These are phyloP conservation scores for Mortierella sp. DNA, from an alignment of 371 early-diverging fungal genomes.

Conservation along the genomic window DNA sequence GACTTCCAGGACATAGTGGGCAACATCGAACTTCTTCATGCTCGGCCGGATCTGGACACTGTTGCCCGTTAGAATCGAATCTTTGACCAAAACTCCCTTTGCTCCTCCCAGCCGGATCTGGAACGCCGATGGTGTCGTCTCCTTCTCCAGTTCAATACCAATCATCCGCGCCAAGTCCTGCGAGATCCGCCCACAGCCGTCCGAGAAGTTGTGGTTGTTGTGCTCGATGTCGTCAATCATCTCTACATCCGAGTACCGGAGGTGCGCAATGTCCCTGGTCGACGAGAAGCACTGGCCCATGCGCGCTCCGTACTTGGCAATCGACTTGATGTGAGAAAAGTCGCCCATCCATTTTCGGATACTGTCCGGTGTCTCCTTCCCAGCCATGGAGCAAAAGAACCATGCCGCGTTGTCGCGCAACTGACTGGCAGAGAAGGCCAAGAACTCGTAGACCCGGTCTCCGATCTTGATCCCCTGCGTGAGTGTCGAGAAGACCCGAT, in stretches of 20 bases:
- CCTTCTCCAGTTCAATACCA: slow-evolving; percentile 63
- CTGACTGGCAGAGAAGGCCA: slow-evolving; percentile 81
- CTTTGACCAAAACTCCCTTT: slow-evolving; percentile 78
- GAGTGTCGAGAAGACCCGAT: slow-evolving; percentile 66
- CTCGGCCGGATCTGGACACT: slow-evolving; percentile 72
- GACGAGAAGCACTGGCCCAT: slow-evolving; percentile 88
- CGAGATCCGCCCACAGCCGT: slow-evolving; percentile 88
- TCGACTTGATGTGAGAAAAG: slow-evolving; percentile 74
- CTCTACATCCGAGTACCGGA: slow-evolving; percentile 57
- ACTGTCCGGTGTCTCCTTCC: slow-evolving; percentile 60
- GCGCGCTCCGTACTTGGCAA: slow-evolving; percentile 80
- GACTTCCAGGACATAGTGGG: slow-evolving; percentile 73
- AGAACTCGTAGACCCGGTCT: slow-evolving; percentile 71
- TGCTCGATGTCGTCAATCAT: slow-evolving; percentile 69
- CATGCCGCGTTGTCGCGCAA: slow-evolving; percentile 79
- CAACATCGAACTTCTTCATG: slow-evolving; percentile 78
- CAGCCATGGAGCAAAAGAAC: slow-evolving; percentile 68
- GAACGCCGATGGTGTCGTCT: slow-evolving; percentile 75
- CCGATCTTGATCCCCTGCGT: slow-evolving; percentile 73
- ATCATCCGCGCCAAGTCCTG: slow-evolving; percentile 66
- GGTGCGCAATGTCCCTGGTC: slow-evolving; percentile 64
- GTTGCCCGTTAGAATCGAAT: slow-evolving; percentile 22
- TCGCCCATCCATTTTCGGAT: slow-evolving; percentile 84
- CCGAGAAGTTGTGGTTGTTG: slow-evolving; percentile 78
- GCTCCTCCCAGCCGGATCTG: slow-evolving; percentile 88